Evolutionary conservation across 2,329 filamentous ascomycete species (phyloP), one percentile per base, ranked within the genome.

Genomic region (Colletotrichum chrysophilum): DNA sequence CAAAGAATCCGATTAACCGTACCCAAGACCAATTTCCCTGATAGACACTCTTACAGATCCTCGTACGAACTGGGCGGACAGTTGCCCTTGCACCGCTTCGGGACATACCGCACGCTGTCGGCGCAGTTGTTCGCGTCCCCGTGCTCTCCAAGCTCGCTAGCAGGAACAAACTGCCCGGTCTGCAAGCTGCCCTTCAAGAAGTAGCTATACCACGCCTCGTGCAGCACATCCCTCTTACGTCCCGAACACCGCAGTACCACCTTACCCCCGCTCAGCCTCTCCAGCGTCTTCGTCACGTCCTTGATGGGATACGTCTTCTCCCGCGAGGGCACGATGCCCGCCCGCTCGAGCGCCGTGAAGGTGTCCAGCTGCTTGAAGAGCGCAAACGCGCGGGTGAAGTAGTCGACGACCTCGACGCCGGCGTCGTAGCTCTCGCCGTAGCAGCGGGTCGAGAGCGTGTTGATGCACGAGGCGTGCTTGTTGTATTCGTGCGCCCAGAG

Each of bases 391-490:
- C 85, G 84, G 21, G 80, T 78, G 76, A 87, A 87, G 82, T 87
- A 88, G 80, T 88, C 86, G 28, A 87, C 84, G 6, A 87, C 86
- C 77, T 87, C 86, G 55, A 85, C 30, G n/a, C 86, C 86, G 0
- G 84, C 78, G 8, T 66, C 77, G 81, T 87, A 85, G 79, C 90
- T 89, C 71, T 89, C 84, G 48, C 86, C 85, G 85, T 94, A 95
- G 87, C 93, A 95, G 24, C 85, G 80, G 0, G 92, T 89, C 4
- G 92, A 85, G 61, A 95, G 89, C 0, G 93, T 95, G 81, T 91
- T 92, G 80, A 95, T 91, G 84, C 93, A 95, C 14, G 93, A 94
- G 36, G 91, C 93, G 82, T 95, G 93, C 82, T 94, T 94, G 82
- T 89, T 88, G 90, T 92, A 95, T 81, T 95, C 93, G 83, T 94